Base-by-base conservation (phyloP, 805 yeast genomes). In the Pichia cabralensis region DNA sequence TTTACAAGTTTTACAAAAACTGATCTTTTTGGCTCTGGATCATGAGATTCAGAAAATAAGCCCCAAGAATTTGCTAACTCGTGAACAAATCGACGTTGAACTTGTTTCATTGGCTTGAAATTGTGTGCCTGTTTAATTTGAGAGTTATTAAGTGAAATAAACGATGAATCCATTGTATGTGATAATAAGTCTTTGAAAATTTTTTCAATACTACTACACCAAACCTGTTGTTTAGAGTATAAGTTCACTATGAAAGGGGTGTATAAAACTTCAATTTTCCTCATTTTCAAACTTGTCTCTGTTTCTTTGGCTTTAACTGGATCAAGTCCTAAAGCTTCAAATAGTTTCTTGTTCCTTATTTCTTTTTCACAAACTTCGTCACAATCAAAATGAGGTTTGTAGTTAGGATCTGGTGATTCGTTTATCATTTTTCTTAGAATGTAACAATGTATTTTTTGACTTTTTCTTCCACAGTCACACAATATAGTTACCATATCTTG, bases 11-110 rank as follows among this genome's bases (percentile, higher is more conserved):
- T 57, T n/a, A 85, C 64, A 43, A 71, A 76, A 1, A 85, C 89
- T 9, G 80, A 71, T 40, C 95, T 56, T 34, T 72, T 64, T 0
- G 95, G 95, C 44, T 84, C 95, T 3, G 71, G 72, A 53, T 83
- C 95, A 41, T 82, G 92, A 2, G 88, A 71, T 47, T 81, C 86
- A 0, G 80, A 63, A 45, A 70, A 75, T 10, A 84, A 47, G 10
- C 67, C 61, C 51, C 62, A 84, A 0, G 73, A 56, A 18, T 64
- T 71, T 0, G 86, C 78, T 26, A 86, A 48, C 33, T 74, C 75
- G 48, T 77, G 89, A 18, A 86, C 57, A 49, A 85, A 84, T 41
- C 62, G 62, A 30, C 96, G 62, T 52, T 82, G 89, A 5, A 74
- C 69, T 11, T 64, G 52, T 33, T 61, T 66, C 94, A 86, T 83